Evolutionary conservation across 202 grass and related monocot genomes (phyloP).

Genomic region (Zoysia matrella): DNA sequence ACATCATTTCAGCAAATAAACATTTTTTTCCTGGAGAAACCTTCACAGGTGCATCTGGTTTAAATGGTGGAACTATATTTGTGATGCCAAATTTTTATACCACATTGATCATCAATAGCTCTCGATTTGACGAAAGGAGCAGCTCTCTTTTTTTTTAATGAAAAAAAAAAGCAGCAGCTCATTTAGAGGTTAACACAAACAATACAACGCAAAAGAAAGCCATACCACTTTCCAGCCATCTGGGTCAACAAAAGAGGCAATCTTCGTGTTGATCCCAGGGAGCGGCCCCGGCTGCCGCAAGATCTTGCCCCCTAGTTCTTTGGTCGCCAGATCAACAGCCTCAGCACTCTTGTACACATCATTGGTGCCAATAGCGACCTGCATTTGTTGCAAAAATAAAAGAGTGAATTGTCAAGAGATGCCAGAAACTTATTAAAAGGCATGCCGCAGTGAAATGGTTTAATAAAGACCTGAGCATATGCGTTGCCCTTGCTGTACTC

Average conservation of each 20-base stretch:
- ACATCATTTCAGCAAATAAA: constrained; percentile 7
- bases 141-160: no score
- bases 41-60: constrained; percentile 19
- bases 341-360: constrained; percentile 94
- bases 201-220: constrained; percentile 12
- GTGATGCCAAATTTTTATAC: background rate
- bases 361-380: constrained; percentile 94
- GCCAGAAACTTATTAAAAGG: constrained; percentile 19
- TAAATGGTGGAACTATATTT: constrained; percentile 11
- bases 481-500: constrained; percentile 97
- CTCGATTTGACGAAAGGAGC: no score
- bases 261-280: constrained; percentile 88
- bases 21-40: background rate
- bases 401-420: constrained; percentile 20
- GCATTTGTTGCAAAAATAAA: background rate
- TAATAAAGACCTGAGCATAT: constrained; percentile 76
- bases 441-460: background rate
- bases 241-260: constrained; percentile 92
- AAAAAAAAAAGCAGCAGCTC: background rate
- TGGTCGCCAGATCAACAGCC: constrained; percentile 68
- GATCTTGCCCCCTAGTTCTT: constrained; percentile 93
- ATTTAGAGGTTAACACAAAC: constrained; percentile 12
- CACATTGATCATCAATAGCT: background rate
- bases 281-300: constrained; percentile 83
- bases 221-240: constrained; percentile 99